phyloP scores from a whole-genome alignment of 1,284 basidiomycete species.

The Mycena sp. region DNA sequence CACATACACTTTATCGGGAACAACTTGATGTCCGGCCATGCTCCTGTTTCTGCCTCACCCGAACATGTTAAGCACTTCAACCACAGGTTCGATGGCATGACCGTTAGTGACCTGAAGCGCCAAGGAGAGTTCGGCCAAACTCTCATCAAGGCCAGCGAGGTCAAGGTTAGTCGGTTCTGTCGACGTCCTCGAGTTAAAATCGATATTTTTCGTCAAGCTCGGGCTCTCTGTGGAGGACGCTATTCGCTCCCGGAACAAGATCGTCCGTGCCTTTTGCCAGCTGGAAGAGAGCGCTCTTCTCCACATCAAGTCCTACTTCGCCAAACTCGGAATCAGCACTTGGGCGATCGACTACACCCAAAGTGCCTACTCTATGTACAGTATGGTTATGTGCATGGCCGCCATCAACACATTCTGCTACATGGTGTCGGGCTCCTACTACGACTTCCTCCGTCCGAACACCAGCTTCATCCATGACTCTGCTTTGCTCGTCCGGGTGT shows the following conservation, averaged over 20 bases:
- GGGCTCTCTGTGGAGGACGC: conserved; percentile 9
- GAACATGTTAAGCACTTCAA: conserved; percentile 10
- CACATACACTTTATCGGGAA: conserved; percentile 9
- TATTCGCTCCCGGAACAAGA: conserved; percentile 2
- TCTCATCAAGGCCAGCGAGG: conserved; percentile 8
- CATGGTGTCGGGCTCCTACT: background rate
- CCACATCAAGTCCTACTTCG: conserved; percentile 1
- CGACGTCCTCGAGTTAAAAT: background rate
- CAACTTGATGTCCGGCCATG: background rate
- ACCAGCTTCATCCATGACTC: conserved; percentile 1
- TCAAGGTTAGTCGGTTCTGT: conserved; percentile 13
- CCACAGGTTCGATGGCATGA: conserved; percentile 4
- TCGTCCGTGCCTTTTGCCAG: conserved; percentile 1
- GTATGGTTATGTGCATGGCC: conserved; percentile 13
- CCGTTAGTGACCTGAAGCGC: conserved; percentile 12
- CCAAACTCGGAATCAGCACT: conserved; percentile 6
- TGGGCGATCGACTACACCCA: conserved; percentile 23
- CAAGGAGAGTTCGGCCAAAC: background rate
- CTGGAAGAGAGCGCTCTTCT: conserved; percentile 3
- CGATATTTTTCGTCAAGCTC: background rate
- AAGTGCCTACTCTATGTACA: conserved; percentile 19
- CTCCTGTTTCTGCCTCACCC: background rate
- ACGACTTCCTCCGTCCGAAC: conserved; percentile 14
- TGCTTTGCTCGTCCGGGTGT: background rate
- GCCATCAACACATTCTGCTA: conserved; percentile 22